These are phyloP conservation scores for Sporothrix luriei DNA, from an alignment of 2,329 filamentous ascomycete species.

Conservation along the genomic window DNA sequence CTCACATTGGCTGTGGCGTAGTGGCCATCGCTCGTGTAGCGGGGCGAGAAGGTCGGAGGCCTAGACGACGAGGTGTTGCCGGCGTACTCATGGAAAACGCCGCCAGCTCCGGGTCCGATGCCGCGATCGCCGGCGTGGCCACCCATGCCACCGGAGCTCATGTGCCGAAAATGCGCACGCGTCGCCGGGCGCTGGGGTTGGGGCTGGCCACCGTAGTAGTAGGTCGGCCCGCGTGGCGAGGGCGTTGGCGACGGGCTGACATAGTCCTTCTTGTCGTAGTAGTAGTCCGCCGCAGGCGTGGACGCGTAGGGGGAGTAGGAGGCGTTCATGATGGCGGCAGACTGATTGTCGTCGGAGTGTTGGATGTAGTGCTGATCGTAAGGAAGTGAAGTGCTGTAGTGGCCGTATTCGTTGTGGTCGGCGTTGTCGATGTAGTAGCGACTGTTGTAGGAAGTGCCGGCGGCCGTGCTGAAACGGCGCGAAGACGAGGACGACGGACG, in stretches of 20 bases:
- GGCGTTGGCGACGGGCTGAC: constrained; percentile 60
- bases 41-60: constrained; percentile 58
- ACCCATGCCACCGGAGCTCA: constrained; percentile 45
- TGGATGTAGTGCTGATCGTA: constrained; percentile 35
- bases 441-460: constrained; percentile 12
- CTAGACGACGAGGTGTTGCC: constrained; percentile 46
- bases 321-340: constrained; percentile 47
- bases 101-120: constrained; percentile 40
- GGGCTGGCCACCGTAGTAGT: constrained; percentile 48
- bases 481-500: constrained; percentile 28
- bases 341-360: constrained; percentile 39
- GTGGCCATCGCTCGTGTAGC: constrained; percentile 64
- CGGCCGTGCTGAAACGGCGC: constrained; percentile 22
- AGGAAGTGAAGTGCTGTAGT: background rate
- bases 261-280: constrained; percentile 55
- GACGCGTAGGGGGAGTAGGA: constrained; percentile 51
- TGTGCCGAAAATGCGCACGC: constrained; percentile 53
- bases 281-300: constrained; percentile 54
- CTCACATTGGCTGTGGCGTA: constrained; percentile 69
- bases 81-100: constrained; percentile 46
- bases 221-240: constrained; percentile 53
- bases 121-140: constrained; percentile 40
- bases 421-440: constrained; percentile 23
- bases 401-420: background rate
- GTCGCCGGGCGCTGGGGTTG: constrained; percentile 58